A percentile compares a stretch with the other conserved stretches of the same genome.
phyloP scores from a whole-genome alignment of 495 filamentous ascomycete species.

The Thozetella sp. region DNA sequence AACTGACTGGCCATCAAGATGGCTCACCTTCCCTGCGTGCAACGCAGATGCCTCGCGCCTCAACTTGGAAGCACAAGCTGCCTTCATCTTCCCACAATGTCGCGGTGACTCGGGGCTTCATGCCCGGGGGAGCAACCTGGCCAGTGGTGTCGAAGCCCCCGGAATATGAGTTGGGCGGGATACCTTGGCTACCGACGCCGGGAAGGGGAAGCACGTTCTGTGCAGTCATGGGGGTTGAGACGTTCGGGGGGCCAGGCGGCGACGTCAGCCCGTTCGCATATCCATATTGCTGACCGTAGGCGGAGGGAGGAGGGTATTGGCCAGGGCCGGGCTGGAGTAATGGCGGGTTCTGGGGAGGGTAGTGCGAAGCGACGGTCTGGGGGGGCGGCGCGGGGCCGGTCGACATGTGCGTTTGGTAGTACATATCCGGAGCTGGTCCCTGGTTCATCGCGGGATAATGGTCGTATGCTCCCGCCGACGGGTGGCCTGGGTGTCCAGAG shows the following conservation, averaged over 20 bases:
- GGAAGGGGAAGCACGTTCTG: slow-evolving; percentile 70
- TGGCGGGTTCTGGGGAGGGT: slow-evolving; percentile 76
- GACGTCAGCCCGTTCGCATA: slow-evolving; percentile 79
- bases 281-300: slow-evolving; percentile 67
- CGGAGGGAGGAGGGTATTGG: slow-evolving; percentile 65
- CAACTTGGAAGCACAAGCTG: slow-evolving; percentile 96
- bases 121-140: slow-evolving; percentile 92
- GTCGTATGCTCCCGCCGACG: slow-evolving; percentile 45
- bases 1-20: not conserved
- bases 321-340: slow-evolving; percentile 77
- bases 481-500: slow-evolving; percentile 38
- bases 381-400: slow-evolving; percentile 77
- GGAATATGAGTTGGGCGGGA: slow-evolving; percentile 47
- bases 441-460: slow-evolving; percentile 85
- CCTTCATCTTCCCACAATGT: slow-evolving; percentile 99
- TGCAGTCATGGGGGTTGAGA: slow-evolving; percentile 67
- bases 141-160: slow-evolving; percentile 84
- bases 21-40: slow-evolving; percentile 88
- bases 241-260: slow-evolving; percentile 68
- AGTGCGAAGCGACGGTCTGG: slow-evolving; percentile 78
- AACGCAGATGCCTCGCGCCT: slow-evolving; percentile 94
- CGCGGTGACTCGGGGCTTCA: slow-evolving; percentile 97
- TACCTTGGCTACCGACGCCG: slow-evolving; percentile 50
- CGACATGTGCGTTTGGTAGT: slow-evolving; percentile 82
- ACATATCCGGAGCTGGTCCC: slow-evolving; percentile 73